Percentiles rank a stretch among this genome's conserved stretches.
These are phyloP conservation scores for Fomitopsis schrenkii DNA, from an alignment of 1,284 basidiomycete species.

Conservation along the genomic window DNA sequence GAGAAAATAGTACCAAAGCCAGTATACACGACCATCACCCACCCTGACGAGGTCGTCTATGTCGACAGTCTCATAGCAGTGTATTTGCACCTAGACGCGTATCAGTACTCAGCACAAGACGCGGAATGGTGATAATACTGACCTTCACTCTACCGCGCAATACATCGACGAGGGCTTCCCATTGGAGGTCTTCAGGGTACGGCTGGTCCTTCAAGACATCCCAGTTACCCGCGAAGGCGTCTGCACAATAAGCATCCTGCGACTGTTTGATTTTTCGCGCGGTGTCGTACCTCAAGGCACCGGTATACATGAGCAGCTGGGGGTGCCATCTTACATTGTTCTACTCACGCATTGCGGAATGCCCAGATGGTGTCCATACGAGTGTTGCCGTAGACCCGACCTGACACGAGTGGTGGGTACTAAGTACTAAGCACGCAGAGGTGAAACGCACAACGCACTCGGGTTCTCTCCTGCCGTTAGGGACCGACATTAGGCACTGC, in stretches of 20 bases:
- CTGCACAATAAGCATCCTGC: slow-evolving; percentile 70
- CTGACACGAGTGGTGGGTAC: slow-evolving; percentile 6
- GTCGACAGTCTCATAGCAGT: slow-evolving; percentile 82
- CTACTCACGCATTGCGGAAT: slow-evolving; percentile 33
- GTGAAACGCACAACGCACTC: slow-evolving; percentile 16
- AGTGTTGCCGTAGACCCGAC: slow-evolving; percentile 31
- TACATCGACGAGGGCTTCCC: slow-evolving; percentile 81
- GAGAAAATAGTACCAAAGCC: too few species aligned
- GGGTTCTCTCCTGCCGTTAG: slow-evolving; percentile 29
- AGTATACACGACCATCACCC: slow-evolving; percentile 2
- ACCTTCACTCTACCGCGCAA: slow-evolving; percentile 74
- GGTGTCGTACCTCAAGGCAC: slow-evolving; percentile 51
- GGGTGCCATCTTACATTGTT: not conserved
- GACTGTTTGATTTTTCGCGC: slow-evolving; percentile 64
- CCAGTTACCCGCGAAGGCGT: slow-evolving; percentile 52
- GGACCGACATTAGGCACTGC: not conserved
- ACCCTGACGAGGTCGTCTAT: slow-evolving; percentile 69
- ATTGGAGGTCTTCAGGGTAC: slow-evolving; percentile 76
- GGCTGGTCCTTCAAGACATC: slow-evolving; percentile 40
- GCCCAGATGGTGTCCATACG: slow-evolving; percentile 44
- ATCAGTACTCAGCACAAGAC: not conserved
- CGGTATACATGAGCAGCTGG: not conserved
- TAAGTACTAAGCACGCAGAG: not conserved
- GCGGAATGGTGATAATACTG: not conserved
- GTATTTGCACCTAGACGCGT: slow-evolving; percentile 44